These are phyloP conservation scores for Aristolochia contorta DNA, from an alignment of 164 flowering plant species.

Conservation along the genomic window DNA sequence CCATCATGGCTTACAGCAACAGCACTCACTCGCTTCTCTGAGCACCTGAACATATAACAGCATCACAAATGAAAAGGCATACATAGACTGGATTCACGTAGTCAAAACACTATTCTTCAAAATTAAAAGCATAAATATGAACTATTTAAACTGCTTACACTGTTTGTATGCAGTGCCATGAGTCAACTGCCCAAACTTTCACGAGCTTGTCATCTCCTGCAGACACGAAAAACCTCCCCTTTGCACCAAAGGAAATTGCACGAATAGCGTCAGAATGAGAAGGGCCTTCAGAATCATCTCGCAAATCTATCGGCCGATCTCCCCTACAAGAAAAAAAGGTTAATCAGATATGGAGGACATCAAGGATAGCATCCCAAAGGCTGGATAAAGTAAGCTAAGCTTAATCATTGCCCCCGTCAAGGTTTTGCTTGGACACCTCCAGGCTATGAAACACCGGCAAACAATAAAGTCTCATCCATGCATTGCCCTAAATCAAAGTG, in stretches of 20 bases:
- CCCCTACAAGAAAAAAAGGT: slow-evolving; percentile 23
- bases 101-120: no score
- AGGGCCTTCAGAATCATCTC: slow-evolving; percentile 43
- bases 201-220: slow-evolving; percentile 94
- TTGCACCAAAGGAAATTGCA: slow-evolving; percentile 59
- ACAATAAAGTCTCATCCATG: no score
- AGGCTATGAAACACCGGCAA: no score
- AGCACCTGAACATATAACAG: slow-evolving; percentile 33
- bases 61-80: background rate
- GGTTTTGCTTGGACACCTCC: no score
- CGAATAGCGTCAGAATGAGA: slow-evolving; percentile 69
- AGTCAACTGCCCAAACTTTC: slow-evolving; percentile 66
- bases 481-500: no score
- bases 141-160: slow-evolving; percentile 41
- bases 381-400: no score
- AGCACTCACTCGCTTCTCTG: slow-evolving; percentile 95
- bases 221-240: slow-evolving; percentile 64
- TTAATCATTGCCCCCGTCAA: no score
- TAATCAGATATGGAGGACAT: no score
- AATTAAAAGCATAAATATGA: no score
- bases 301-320: slow-evolving; percentile 30
- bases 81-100: background rate
- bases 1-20: slow-evolving; percentile 70
- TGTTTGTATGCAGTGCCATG: slow-evolving; percentile 59
- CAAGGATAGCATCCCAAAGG: no score